Evolutionary conservation across 2,329 filamentous ascomycete genomes (phyloP).

Genomic region (Claviceps fusiformis): DNA sequence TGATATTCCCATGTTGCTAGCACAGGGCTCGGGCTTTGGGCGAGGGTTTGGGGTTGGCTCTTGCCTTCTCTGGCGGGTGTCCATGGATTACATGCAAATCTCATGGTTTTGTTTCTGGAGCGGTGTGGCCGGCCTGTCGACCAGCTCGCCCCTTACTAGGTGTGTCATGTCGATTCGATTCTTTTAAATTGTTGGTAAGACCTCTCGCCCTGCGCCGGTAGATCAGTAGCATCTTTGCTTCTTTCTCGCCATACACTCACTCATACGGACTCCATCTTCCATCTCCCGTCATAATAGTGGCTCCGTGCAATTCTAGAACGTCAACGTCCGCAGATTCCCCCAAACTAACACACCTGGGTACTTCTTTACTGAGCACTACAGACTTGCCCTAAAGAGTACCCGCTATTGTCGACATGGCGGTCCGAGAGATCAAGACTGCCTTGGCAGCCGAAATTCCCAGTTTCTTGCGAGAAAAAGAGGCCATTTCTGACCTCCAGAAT

Average conservation of each 20-base stretch:
- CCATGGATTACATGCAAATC: not conserved
- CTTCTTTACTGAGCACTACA: not conserved
- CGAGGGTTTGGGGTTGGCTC: not conserved
- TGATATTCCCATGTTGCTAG: not conserved
- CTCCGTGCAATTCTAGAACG: not conserved
- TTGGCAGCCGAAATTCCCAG: constrained; percentile 12
- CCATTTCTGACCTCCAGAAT: constrained; percentile 15
- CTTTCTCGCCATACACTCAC: not conserved
- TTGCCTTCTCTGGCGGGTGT: not conserved
- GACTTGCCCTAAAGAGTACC: not conserved
- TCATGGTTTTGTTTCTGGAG: not conserved
- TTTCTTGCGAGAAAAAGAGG: constrained; percentile 13
- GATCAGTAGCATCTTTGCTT: not conserved
- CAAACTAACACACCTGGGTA: not conserved
- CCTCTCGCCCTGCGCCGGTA: not conserved
- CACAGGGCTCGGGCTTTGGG: not conserved
- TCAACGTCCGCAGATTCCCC: not conserved
- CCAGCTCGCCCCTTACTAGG: not conserved
- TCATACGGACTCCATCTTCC: not conserved
- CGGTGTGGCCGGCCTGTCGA: not conserved
- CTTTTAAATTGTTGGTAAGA: not conserved
- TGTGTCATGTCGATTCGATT: not conserved
- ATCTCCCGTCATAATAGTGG: not conserved
- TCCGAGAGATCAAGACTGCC: constrained; percentile 12
- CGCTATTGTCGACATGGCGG: constrained; percentile 14